These are phyloP conservation scores for Murraya koenigii DNA, from an alignment of 345 rosid species.

Conservation along the genomic window DNA sequence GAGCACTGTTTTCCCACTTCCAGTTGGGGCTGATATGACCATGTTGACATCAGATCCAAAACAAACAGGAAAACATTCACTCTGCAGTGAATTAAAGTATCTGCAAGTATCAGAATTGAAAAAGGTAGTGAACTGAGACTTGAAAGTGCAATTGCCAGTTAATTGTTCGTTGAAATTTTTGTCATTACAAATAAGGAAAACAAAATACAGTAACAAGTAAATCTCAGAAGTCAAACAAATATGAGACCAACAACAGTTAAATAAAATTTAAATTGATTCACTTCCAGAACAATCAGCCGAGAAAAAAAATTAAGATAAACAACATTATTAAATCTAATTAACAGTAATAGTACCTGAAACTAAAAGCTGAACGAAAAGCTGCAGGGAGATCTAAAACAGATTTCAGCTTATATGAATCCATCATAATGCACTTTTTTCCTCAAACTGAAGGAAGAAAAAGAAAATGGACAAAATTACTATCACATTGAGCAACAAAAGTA, in stretches of 20 bases:
- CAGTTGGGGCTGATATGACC: conserved; percentile 98
- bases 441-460: conserved; percentile 19
- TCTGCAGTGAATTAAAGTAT: conserved; percentile 93
- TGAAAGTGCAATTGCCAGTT: no score
- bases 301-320: neutral
- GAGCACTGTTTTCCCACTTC: conserved; percentile 95
- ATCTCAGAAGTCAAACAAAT: neutral
- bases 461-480: neutral
- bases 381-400: conserved; percentile 73
- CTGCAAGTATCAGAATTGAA: conserved; percentile 34
- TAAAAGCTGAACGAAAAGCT: conserved; percentile 64
- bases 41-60: conserved; percentile 81
- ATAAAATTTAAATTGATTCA: neutral
- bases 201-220: neutral
- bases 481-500: neutral
- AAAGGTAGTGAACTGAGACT: neutral
- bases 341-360: conserved; percentile 55
- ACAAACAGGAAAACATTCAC: conserved; percentile 88
- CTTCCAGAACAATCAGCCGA: conserved; percentile 2
- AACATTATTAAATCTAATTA: neutral
- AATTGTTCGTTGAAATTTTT: neutral
- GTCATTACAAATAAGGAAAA: neutral
- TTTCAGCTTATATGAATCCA: conserved; percentile 75
- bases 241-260: neutral
- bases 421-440: conserved; percentile 10